Conservation (phyloP, 1,284 basidiomycete genomes). For the Puccinia coronata region DNA sequence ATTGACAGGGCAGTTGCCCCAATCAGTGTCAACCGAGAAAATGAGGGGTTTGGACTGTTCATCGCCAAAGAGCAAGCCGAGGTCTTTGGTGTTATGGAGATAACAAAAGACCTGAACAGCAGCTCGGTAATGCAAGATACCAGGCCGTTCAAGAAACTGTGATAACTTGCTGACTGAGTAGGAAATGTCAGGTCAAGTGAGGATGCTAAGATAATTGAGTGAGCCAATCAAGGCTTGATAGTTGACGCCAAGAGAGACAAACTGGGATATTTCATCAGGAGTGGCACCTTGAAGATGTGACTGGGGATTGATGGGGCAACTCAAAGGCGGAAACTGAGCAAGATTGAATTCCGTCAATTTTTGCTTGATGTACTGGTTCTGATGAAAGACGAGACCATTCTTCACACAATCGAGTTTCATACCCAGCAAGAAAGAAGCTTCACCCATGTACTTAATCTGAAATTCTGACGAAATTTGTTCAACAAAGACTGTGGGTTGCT, state of each 20-base stretch:
- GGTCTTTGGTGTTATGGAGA: not conserved
- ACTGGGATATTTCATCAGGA: not conserved
- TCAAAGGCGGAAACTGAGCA: not conserved
- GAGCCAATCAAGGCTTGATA: not conserved
- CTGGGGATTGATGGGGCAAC: not conserved
- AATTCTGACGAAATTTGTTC: not conserved
- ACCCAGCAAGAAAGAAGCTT: not conserved
- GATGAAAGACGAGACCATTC: not conserved
- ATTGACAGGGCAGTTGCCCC: not conserved
- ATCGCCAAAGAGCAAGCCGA: not conserved
- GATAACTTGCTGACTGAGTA: conserved; percentile 17
- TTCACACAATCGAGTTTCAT: not conserved
- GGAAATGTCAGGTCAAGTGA: not conserved
- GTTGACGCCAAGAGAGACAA: not conserved
- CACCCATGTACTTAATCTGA: not conserved
- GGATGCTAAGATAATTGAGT: not conserved
- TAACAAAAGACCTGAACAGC: conserved; percentile 2
- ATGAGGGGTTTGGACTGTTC: not conserved
- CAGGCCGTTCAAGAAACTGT: not conserved
- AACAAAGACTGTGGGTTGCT: too few relatives aligned
- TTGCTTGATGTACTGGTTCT: not conserved
- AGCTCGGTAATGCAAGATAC: not conserved
- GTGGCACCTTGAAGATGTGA: not conserved
- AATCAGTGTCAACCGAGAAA: not conserved
- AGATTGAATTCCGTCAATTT: not conserved